Percentiles rank a stretch among this genome's conserved stretches.
These are phyloP conservation scores for Phaseolus coccineus DNA, from an alignment of 331 rosid species.

Conservation along the genomic window DNA sequence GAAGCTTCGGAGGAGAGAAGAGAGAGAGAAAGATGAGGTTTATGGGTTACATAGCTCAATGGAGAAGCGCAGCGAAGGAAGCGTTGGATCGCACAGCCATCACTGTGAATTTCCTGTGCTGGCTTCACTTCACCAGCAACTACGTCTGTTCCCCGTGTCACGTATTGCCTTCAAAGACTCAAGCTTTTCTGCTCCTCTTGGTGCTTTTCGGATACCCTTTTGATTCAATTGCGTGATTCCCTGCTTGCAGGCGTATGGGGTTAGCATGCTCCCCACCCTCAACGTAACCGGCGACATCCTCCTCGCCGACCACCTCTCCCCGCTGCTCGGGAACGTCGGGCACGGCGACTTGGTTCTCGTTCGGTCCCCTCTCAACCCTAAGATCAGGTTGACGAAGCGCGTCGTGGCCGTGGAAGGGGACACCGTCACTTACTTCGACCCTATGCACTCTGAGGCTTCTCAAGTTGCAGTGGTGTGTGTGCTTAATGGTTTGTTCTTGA, in stretches of 20 bases:
- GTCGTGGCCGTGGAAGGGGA: conserved; percentile 87
- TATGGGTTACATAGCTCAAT: conserved; percentile 48
- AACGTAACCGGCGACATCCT: conserved; percentile 72
- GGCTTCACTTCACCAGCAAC: conserved; percentile 69
- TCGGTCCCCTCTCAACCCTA: conserved; percentile 77
- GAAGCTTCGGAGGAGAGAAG: background rate
- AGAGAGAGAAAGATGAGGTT: conserved; percentile 45
- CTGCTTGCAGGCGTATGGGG: conserved; percentile 69
- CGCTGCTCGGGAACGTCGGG: conserved; percentile 61
- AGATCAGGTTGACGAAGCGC: conserved; percentile 65
- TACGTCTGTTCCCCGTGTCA: conserved; percentile 69
- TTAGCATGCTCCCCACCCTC: conserved; percentile 90
- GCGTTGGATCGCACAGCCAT: conserved; percentile 63
- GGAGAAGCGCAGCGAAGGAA: conserved; percentile 63
- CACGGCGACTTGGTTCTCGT: conserved; percentile 76
- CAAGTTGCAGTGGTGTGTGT: conserved; percentile 63
- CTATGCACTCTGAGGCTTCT: conserved; percentile 42
- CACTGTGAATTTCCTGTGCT: conserved; percentile 62
- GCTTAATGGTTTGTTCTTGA: conserved; percentile 26
- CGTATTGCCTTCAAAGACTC: conserved; percentile 32
- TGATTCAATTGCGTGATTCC: conserved; percentile 27
- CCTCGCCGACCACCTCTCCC: conserved; percentile 68
- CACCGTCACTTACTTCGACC: conserved; percentile 66
- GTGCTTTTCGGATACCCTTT: background rate
- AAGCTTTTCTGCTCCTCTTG: background rate